Evolutionary conservation across 192 early-diverging fungal species (phyloP).

Genomic region (Piromyces finnis): DNA sequence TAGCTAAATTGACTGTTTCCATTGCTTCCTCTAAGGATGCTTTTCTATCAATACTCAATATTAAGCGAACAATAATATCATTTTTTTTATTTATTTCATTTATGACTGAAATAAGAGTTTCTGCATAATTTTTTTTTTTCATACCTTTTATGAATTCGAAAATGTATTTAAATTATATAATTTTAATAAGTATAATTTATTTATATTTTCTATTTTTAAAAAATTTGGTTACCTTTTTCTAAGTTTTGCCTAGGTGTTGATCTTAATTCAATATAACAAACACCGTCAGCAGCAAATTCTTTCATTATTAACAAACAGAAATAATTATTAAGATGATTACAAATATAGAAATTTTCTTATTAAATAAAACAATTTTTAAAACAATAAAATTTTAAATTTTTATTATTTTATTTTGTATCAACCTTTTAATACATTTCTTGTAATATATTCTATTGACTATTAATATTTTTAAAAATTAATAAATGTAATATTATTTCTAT

Average conservation of each 20-base stretch:
- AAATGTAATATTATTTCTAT: too few relatives aligned
- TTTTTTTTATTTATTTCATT: not conserved
- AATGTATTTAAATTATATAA: too few relatives aligned
- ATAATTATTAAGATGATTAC: too few relatives aligned
- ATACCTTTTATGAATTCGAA: not conserved
- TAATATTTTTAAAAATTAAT: too few relatives aligned
- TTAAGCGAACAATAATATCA: conserved; percentile 20
- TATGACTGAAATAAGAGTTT: not conserved
- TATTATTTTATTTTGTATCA: too few relatives aligned
- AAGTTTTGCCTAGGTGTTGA: conserved; percentile 24
- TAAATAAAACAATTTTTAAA: too few relatives aligned
- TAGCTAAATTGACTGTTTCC: conserved; percentile 27
- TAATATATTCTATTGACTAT: not conserved
- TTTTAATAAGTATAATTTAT: too few relatives aligned
- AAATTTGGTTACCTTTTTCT: conserved; percentile 12
- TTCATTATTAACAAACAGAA: too few relatives aligned
- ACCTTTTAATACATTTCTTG: not conserved
- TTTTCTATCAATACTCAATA: conserved; percentile 30
- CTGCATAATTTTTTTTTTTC: not conserved
- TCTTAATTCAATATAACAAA: conserved; percentile 36
- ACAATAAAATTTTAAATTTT: too few relatives aligned
- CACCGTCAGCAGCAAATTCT: not conserved
- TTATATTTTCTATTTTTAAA: not conserved
- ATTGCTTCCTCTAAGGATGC: conserved; percentile 20
- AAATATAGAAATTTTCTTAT: too few relatives aligned